Evolutionary conservation across 768 basidiomycete genomes (phyloP), one percentile per base, ranked within the genome.

Genomic region (Suillus clintonianus): DNA sequence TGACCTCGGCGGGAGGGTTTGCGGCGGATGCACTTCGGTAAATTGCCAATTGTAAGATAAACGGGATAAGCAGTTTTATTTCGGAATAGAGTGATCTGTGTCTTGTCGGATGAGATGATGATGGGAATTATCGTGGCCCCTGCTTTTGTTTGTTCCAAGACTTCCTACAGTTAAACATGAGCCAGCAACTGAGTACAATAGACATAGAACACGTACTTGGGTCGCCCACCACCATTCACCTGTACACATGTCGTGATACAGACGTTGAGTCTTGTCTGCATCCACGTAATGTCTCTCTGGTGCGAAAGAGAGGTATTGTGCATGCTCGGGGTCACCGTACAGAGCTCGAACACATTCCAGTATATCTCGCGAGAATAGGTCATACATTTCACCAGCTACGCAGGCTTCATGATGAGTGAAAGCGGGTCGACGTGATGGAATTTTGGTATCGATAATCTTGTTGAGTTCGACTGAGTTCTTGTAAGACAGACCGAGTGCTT

Each of bases 161-260:
- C 43, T 15, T 36, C 43, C 70, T 71, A 51, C 39, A 22, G 22
- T 51, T 7, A 11, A 42, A 24, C 27, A 42, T 22, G 54, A 14
- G 54, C 19, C 62, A n/a, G 17, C 42, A 30, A 43, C 11, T 42
- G 14, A 36, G 36, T 5, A 32, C 17, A 19, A 54, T 42, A 24
- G n/a, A 22, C 58, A 14, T 39, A 15, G 24, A 59, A 45, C 42
- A 39, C 76, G 24, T 65, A 83, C 83, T 74, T 85, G 83, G 1
- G 75, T 79, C 8, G 54, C 54, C 82, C 83, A 85, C 84, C 83
- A 84, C 84, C 84, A 85, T 51, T 78, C 74, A 0, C 79, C 82
- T 0, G 81, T 84, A 50, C 82, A 73, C 76, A 84, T 78, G 50
- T 84, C 81, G 64, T 71, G 68, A 62, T 76, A 83, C 1, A 81